phyloP scores from a whole-genome alignment of 1,284 basidiomycete genomes.

The Ustilago nuda region DNA sequence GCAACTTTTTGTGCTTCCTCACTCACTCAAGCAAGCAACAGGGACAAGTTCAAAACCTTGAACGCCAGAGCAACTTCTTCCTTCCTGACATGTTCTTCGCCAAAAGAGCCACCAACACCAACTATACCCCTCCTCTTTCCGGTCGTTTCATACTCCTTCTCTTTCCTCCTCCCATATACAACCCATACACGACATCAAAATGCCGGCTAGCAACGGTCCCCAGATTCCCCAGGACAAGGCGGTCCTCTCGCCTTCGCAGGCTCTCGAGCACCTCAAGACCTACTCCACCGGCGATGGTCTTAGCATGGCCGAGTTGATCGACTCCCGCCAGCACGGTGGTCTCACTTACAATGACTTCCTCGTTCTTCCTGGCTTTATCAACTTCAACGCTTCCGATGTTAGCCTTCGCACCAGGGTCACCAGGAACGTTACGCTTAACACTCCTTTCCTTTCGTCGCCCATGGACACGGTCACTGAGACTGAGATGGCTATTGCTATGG shows the following conservation, averaged over 20 bases:
- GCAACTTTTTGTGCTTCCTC: slow-evolving; percentile 13
- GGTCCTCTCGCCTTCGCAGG: slow-evolving; percentile 58
- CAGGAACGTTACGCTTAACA: slow-evolving; percentile 90
- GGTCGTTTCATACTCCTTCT: neutral
- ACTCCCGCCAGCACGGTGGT: slow-evolving; percentile 87
- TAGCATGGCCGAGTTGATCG: slow-evolving; percentile 86
- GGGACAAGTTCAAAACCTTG: slow-evolving; percentile 15
- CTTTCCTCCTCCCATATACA: neutral
- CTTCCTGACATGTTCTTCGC: slow-evolving; percentile 38
- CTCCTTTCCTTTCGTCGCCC: slow-evolving; percentile 95
- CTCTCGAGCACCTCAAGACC: slow-evolving; percentile 67
- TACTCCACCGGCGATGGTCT: slow-evolving; percentile 88
- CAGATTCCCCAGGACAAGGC: slow-evolving; percentile 39
- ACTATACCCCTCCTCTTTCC: slow-evolving; percentile 17
- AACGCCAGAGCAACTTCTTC: slow-evolving; percentile 7
- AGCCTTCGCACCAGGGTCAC: slow-evolving; percentile 87
- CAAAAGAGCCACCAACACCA: slow-evolving; percentile 45
- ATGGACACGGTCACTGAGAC: slow-evolving; percentile 99
- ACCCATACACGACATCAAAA: slow-evolving; percentile 13
- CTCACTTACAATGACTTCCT: slow-evolving; percentile 83
- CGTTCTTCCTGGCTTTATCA: slow-evolving; percentile 87
- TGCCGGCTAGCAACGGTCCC: slow-evolving; percentile 42
- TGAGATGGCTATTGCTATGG: slow-evolving; percentile 86
- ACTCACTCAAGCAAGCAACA: neutral
- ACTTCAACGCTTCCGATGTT: slow-evolving; percentile 86